Evolutionary conservation across 2,329 filamentous ascomycete species (phyloP).

Genomic region (Pseudogymnoascus sp.): DNA sequence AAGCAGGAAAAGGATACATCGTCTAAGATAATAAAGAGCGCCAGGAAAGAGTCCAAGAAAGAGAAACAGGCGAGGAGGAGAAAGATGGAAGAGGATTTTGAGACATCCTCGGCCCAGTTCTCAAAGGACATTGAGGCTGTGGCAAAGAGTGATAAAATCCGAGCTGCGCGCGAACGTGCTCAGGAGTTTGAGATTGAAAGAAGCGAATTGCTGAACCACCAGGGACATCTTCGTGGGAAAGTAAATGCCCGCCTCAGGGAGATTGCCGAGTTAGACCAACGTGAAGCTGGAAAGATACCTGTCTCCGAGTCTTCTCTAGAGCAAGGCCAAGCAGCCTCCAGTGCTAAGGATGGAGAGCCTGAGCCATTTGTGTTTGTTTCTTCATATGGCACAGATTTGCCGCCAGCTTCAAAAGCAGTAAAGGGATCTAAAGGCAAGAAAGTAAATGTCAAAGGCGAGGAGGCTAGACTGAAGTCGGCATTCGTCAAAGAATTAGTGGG

Average conservation of each 20-base stretch:
- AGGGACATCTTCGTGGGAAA: constrained; percentile 16
- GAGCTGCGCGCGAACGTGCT: constrained; percentile 13
- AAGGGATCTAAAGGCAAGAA: constrained; percentile 9
- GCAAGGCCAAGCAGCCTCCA: not conserved
- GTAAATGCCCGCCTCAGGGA: constrained; percentile 17
- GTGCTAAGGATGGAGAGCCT: not conserved
- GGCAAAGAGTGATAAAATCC: constrained; percentile 13
- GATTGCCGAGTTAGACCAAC: constrained; percentile 13
- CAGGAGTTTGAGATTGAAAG: constrained; percentile 21
- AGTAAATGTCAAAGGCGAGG: not conserved
- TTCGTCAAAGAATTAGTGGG: constrained; percentile 32
- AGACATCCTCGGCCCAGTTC: constrained; percentile 10
- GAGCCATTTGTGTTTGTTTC: constrained; percentile 3
- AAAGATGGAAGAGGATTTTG: constrained; percentile 23
- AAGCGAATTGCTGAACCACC: constrained; percentile 21
- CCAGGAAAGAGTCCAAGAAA: constrained; percentile 14
- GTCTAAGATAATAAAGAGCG: constrained; percentile 3
- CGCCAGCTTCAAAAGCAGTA: constrained; percentile 18
- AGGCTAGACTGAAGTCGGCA: constrained; percentile 22
- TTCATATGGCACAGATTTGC: constrained; percentile 10
- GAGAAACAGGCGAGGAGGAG: constrained; percentile 23
- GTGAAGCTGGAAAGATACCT: constrained; percentile 29
- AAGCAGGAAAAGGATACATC: not conserved
- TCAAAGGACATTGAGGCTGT: constrained; percentile 6
- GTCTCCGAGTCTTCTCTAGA: constrained; percentile 17